Conservation (phyloP, 106 monocot species). For the Chionographis japonica region DNA sequence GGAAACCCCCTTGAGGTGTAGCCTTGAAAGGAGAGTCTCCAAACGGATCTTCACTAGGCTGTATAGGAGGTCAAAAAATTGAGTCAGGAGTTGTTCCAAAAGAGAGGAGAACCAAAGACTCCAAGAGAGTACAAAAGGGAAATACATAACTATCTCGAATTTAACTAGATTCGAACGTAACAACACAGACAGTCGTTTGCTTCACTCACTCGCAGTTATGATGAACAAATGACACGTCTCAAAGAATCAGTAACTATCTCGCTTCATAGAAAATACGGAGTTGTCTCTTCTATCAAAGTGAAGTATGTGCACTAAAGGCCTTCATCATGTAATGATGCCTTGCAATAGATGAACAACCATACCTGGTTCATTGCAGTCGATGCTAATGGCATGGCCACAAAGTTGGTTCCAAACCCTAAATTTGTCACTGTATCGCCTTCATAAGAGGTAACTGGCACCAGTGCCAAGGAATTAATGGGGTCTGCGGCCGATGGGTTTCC, state of each 20-base stretch:
- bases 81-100: no score
- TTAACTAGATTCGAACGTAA: no score
- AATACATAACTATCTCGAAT: no score
- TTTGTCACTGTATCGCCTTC: conserved; percentile 25
- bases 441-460: conserved; percentile 41
- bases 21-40: conserved; percentile 81
- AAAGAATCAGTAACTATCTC: no score
- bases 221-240: no score
- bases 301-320: background rate
- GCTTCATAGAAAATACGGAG: no score
- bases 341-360: conserved; percentile 3
- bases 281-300: no score
- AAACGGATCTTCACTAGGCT: conserved; percentile 74
- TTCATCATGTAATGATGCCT: background rate
- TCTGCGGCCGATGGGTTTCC: conserved; percentile 45
- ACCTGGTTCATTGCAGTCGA: conserved; percentile 60
- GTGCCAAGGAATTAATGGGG: conserved; percentile 58
- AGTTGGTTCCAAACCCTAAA: conserved; percentile 40
- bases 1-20: conserved; percentile 32
- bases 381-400: conserved; percentile 37
- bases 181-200: no score
- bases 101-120: no score
- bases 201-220: no score
- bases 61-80: conserved; percentile 5
- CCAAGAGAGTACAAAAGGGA: background rate